phyloP scores from a whole-genome alignment of 1,139 yeast genomes.

The Debaryomycetaceae sp. region DNA sequence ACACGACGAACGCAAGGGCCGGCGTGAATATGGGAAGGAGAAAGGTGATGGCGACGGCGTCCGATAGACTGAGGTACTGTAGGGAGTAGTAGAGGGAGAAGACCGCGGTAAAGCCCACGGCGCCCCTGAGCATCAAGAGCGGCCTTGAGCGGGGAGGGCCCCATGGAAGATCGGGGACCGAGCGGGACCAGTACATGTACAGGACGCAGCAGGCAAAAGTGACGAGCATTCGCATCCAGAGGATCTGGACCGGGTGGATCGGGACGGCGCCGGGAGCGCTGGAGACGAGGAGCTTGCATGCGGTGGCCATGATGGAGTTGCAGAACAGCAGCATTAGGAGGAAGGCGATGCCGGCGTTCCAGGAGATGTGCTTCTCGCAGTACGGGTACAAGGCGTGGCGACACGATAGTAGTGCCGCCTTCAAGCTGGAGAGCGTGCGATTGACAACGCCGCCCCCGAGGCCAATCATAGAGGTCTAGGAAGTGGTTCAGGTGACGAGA shows the following conservation, averaged over 20 bases:
- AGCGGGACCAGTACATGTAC: constrained; percentile 40
- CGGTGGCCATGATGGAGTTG: constrained; percentile 65
- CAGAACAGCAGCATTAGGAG: constrained; percentile 53
- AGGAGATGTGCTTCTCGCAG: too few relatives aligned
- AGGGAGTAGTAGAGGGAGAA: constrained; percentile 67
- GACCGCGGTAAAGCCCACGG: constrained; percentile 70
- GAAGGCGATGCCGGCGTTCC: constrained; percentile 30
- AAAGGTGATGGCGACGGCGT: constrained; percentile 71
- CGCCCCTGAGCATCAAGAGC: constrained; percentile 53
- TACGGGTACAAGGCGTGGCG: too few relatives aligned
- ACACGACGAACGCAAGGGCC: constrained; percentile 54
- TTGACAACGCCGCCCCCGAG: too few relatives aligned
- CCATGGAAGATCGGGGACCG: constrained; percentile 52
- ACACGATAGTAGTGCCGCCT: too few relatives aligned
- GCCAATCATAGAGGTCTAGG: too few relatives aligned
- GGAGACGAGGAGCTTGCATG: constrained; percentile 62
- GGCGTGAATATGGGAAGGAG: constrained; percentile 72
- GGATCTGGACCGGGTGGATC: constrained; percentile 67
- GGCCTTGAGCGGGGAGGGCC: constrained; percentile 56
- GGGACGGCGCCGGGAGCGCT: constrained; percentile 45
- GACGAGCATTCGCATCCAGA: constrained; percentile 65
- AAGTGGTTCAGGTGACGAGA: neutral
- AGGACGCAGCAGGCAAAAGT: constrained; percentile 49
- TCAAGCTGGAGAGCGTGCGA: too few relatives aligned
- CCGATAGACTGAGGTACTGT: constrained; percentile 62